These are phyloP conservation scores for Brassica juncea DNA, from an alignment of 345 rosid species.

Conservation along the genomic window DNA sequence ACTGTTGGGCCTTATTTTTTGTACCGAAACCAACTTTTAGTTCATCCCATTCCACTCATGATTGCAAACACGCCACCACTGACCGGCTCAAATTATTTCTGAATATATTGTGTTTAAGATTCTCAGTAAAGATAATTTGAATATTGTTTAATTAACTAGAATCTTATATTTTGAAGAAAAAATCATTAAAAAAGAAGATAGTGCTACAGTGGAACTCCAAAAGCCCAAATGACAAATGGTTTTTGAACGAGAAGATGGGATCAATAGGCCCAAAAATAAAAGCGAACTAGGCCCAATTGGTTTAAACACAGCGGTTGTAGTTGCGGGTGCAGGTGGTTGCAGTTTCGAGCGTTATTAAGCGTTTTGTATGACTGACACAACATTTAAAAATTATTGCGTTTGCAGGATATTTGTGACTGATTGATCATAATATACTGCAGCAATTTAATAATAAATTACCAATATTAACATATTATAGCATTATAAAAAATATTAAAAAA, in stretches of 20 bases:
- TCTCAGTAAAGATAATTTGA: not conserved
- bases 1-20: not conserved
- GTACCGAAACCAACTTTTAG: not conserved
- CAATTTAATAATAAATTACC: too few relatives aligned
- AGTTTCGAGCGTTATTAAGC: too few relatives aligned
- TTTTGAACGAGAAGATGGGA: not conserved
- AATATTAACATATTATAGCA: too few relatives aligned
- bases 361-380: too few relatives aligned
- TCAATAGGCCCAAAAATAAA: not conserved
- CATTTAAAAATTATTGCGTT: too few relatives aligned
- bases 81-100: not conserved
- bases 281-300: not conserved
- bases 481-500: too few relatives aligned
- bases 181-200: not conserved
- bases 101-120: not conserved
- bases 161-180: not conserved
- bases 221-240: not conserved
- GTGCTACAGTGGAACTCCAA: not conserved
- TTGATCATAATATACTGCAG: too few relatives aligned
- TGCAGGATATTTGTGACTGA: too few relatives aligned
- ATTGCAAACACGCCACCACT: not conserved
- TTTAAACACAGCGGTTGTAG: too few relatives aligned
- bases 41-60: slow-evolving; percentile 1
- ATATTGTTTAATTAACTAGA: not conserved
- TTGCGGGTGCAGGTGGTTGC: too few relatives aligned